Evolutionary conservation across 352 stramenopile genomes (phyloP), one percentile per base, ranked within the genome.

Genomic region (Globisporangium paroecandrum): DNA sequence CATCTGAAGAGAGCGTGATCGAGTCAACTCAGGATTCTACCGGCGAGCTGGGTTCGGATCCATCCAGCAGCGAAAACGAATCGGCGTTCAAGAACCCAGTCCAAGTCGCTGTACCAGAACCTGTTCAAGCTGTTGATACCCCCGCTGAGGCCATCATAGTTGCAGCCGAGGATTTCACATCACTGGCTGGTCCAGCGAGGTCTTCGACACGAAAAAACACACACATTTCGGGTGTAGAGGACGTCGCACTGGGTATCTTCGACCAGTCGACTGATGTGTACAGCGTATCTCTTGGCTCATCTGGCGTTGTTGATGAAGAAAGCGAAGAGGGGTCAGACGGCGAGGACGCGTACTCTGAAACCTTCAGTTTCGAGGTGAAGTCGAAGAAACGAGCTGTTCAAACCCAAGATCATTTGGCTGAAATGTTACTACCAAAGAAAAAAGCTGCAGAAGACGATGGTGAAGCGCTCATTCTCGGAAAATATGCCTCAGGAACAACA

Each of bases 311-410:
- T 20, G 65, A 63, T 10, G 41, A 65, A 15, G 68, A 72, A 3
- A 62, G 43, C 18, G 58, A 36, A 27, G 64, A 57, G 1, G 70
- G n/a, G 6, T 68, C 36, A 8, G 68, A 57, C 22, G 46, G 70
- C 6, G 65, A 71, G 9, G 66, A 70, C 20, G 60, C 67, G 25
- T 60, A 54, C 4, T 55, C 68, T 5, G 38, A 74, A n/a, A n/a
- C 51, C 34, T 73, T 89, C 59, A 89, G 71, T 36, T 91, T 91
- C 64, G 83, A 91, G 47, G 69, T 89, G 64, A 76, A 83, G 36
- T 36, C 69, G 74, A 77, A 67, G 68, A 74, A 68, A 66, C 56
- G 38, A 18, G 15, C 10, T 47, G 32, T 20, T 12, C 69, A 51
- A 15, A 32, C 27, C 1, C 63, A 43, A 20, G 29, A 41, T 24